phyloP scores from a whole-genome alignment of 1,284 basidiomycete genomes.

The Ceratobasidium sp. region DNA sequence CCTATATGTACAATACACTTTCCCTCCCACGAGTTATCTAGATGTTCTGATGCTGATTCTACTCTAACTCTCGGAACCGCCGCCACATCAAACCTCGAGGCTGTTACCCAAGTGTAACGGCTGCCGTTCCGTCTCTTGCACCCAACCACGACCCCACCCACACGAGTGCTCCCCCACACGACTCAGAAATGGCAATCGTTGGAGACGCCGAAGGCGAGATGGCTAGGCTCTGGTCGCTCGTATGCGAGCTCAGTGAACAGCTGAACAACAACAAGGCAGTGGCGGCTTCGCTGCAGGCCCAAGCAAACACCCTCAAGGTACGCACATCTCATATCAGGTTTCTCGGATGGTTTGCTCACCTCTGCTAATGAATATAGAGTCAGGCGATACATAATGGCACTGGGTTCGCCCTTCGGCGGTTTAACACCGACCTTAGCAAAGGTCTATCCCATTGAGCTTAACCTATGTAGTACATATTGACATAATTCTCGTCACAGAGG shows the following conservation, averaged over 20 bases:
- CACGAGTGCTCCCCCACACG: slow-evolving; percentile 6
- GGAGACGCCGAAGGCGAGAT: slow-evolving; percentile 72
- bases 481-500: slow-evolving; percentile 69
- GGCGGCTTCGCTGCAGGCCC: slow-evolving; percentile 76
- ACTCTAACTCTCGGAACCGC: slow-evolving; percentile 13
- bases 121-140: slow-evolving; percentile 18
- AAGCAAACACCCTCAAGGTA: slow-evolving; percentile 86
- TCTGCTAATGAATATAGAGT: slow-evolving; percentile 69
- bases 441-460: slow-evolving; percentile 61
- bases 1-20: slow-evolving; percentile 2
- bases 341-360: slow-evolving; percentile 64
- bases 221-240: slow-evolving; percentile 79
- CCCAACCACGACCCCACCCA: slow-evolving; percentile 22
- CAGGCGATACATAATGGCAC: slow-evolving; percentile 83
- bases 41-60: slow-evolving; percentile 6
- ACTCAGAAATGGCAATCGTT: slow-evolving; percentile 47
- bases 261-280: slow-evolving; percentile 87
- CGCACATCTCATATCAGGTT: slow-evolving; percentile 50
- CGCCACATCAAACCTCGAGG: slow-evolving; percentile 32
- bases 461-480: slow-evolving; percentile 31
- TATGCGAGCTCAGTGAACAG: slow-evolving; percentile 88
- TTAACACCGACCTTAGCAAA: slow-evolving; percentile 94
- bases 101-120: slow-evolving; percentile 2
- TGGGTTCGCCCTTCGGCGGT: slow-evolving; percentile 86
- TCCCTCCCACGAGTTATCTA: slow-evolving; percentile 7